Evolutionary conservation across 2,329 filamentous ascomycete genomes (phyloP), one percentile per base, ranked within the genome.

Genomic region (Chaetomium sp.): DNA sequence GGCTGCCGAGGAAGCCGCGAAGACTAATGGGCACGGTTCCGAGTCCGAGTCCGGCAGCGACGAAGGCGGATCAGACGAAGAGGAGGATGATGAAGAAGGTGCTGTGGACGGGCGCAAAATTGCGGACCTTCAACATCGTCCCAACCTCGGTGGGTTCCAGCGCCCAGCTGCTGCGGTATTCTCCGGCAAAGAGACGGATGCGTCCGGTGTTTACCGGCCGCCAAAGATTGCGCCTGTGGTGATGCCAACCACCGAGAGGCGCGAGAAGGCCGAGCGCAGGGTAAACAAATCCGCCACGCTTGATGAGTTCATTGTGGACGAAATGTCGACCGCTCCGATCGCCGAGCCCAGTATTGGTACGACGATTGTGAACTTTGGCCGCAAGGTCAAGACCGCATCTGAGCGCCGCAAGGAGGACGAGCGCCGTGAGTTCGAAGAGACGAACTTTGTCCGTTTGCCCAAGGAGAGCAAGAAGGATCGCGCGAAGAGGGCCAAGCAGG

Each of bases 311-410:
- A 87, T 99, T 68, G 87, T 85, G 57, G 88, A 90, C 21, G 95
- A 99, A 77, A 83, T 98, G 65, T 93, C 92, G 0, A 78, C 84
- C 6, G 92, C 92, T 2, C 95, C 95, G 0, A 78, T 92, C 64
- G 91, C 93, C 1, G 86, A 96, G 75, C 93, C 94, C 62, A 96
- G 90, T 70, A 96, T 99, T 72, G 96, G 95, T 66, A 95, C 91
- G 63, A 97, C 91, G 21, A 96, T 97, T 71, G 82, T 89, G 4
- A 83, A 87, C 57, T 89, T 90, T 57, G 95, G 95, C 38, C 87
- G 94, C 68, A 87, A 87, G 75, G 87, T 87, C 73, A 95, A 93
- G 82, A 91, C 90, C 5, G 85, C 88, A 16, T 83, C 87, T 38
- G 90, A 97, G 75, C 86, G 91, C 63, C 87, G 87, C 68, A 86